Conservation (phyloP, 2,329 filamentous ascomycete genomes). For the Cercospora sp. region DNA sequence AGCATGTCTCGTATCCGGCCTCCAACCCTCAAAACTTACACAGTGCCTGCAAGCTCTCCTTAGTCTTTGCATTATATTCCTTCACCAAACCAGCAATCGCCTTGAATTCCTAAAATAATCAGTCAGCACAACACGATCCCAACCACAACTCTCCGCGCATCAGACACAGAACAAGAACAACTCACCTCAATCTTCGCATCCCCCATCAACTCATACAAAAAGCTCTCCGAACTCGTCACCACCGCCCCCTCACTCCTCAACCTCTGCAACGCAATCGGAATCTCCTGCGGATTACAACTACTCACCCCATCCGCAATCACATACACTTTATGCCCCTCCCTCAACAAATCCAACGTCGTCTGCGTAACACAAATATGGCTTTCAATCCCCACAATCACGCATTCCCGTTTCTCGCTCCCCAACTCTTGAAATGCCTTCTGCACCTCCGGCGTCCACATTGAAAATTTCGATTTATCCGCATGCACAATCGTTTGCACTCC, state of each 20-base stretch:
- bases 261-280: slow-evolving; percentile 73
- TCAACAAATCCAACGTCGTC: slow-evolving; percentile 78
- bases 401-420: slow-evolving; percentile 52
- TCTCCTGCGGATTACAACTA: slow-evolving; percentile 79
- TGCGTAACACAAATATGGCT: slow-evolving; percentile 93
- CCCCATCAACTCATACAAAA: slow-evolving; percentile 84
- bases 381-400: slow-evolving; percentile 88
- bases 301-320: slow-evolving; percentile 86
- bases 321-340: slow-evolving; percentile 76
- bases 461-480: slow-evolving; percentile 86
- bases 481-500: slow-evolving; percentile 57
- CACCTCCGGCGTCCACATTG: slow-evolving; percentile 76
- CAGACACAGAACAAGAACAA: background rate
- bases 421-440: slow-evolving; percentile 46
- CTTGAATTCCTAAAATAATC: slow-evolving; percentile 65
- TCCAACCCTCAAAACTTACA: slow-evolving; percentile 54
- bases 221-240: slow-evolving; percentile 85
- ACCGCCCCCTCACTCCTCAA: slow-evolving; percentile 72
- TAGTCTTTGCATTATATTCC: slow-evolving; percentile 70
- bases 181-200: slow-evolving; percentile 64
- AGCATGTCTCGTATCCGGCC: background rate
- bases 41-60: slow-evolving; percentile 64
- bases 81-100: slow-evolving; percentile 74
- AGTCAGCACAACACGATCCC: slow-evolving; percentile 40
- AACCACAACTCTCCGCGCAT: background rate